Base-by-base conservation (phyloP, 805 yeast genomes). In the Ogataea trehaloabstinens region DNA sequence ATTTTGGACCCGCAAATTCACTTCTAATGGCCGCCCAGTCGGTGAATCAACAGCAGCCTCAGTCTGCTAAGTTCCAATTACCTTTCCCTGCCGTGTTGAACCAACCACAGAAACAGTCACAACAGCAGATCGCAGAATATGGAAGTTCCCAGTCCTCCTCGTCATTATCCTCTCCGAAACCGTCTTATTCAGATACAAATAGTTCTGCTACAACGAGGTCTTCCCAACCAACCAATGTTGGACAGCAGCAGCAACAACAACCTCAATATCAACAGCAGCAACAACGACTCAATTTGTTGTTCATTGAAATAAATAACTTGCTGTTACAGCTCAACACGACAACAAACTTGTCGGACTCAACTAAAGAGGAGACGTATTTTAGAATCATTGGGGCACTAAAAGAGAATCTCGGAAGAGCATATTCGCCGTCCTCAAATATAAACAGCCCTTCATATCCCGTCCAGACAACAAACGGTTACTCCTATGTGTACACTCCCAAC, bases 221-320 rank as follows among this genome's bases (percentile, higher is more conserved):
- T 28, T 12, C 18, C 18, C 18, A 28, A 13, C 38, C 36, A 21
- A 35, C 38, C 34, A 18, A 15, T 34, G 10, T 10, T 4, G 6
- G n/a, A 31, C 5, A 31, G 18, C 33, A 30, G 30, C 37, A 35
- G 28, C 35, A 36, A 18, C 25, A 22, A 22, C 38, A 36, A 28
- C 18, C 28, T 16, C 37, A 28, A 25, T 30, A 37, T 24, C 51
- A 41, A 11, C 48, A 47, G 31, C 49, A 43, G 19, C 45, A 41
- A 18, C 46, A 43, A 16, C 28, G 48, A 25, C 39, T 52, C 33
- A 48, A 43, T 38, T 24, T 49, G 29, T 46, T 58, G 13, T 61
- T 57, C 38, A 35, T 58, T 28, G 60, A 58, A 29, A 50, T 58
- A 33, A 53, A 53, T 41, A 53, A 50, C 40, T 35, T 58, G 29